These are phyloP conservation scores for Boletus semigastroideus DNA, from an alignment of 1,284 basidiomycete species.

Conservation along the genomic window DNA sequence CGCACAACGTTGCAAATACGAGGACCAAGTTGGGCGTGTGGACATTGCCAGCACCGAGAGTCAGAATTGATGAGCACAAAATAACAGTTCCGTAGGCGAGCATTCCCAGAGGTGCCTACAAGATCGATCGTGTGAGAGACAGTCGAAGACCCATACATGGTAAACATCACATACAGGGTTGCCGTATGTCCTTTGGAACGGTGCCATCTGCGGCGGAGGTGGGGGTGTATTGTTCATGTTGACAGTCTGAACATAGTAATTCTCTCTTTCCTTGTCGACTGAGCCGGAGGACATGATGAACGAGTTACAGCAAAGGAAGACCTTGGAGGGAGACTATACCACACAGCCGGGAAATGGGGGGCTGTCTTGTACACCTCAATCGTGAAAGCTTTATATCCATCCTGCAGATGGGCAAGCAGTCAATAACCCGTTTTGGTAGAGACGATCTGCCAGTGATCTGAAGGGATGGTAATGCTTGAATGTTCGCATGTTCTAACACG, in stretches of 20 bases:
- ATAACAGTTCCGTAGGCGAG: constrained; percentile 31
- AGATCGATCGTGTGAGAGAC: background rate
- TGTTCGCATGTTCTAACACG: constrained; percentile 3
- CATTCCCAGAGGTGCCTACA: constrained; percentile 30
- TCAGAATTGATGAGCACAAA: constrained; percentile 30
- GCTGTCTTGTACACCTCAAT: background rate
- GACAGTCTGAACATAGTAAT: constrained; percentile 31
- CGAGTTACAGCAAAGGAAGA: background rate
- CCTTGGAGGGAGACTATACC: background rate
- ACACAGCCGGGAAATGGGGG: constrained; percentile 1
- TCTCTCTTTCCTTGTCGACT: constrained; percentile 26
- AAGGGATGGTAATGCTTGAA: background rate
- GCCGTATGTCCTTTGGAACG: constrained; percentile 28
- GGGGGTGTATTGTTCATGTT: constrained; percentile 17
- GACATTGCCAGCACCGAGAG: constrained; percentile 20
- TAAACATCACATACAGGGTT: constrained; percentile 20
- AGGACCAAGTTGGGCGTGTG: constrained; percentile 27
- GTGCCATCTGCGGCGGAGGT: constrained; percentile 22
- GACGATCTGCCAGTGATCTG: background rate
- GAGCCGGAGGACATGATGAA: constrained; percentile 23
- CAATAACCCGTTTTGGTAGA: background rate
- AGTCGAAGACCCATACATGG: background rate
- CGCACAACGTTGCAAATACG: constrained; percentile 32
- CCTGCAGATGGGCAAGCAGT: background rate
- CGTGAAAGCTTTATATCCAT: constrained; percentile 20